A percentile compares a stretch with the other conserved stretches of the same genome.
phyloP scores from a whole-genome alignment of 139 green algal genomes.

The Spirogloea muscicola region DNA sequence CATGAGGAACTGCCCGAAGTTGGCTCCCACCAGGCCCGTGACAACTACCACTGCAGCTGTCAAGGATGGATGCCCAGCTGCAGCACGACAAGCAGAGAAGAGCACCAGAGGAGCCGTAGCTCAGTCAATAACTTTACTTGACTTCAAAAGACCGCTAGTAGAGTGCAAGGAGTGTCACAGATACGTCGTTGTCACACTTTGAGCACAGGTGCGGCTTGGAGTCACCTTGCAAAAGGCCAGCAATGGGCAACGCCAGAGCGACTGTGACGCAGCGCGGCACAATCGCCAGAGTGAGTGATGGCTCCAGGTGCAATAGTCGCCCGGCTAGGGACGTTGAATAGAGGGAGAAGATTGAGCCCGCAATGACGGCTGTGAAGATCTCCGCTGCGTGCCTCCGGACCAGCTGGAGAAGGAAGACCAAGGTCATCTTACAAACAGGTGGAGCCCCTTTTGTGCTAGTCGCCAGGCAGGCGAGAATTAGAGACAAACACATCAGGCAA shows the following conservation, averaged over 20 bases:
- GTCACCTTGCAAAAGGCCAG: constrained; percentile 16
- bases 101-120: background rate
- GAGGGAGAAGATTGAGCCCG: constrained; percentile 70
- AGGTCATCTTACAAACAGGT: too few species aligned
- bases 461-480: too few species aligned
- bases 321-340: constrained; percentile 66
- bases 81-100: background rate
- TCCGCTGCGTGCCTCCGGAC: constrained; percentile 65
- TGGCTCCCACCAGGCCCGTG: constrained; percentile 70
- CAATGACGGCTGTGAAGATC: constrained; percentile 67
- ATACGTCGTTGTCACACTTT: background rate
- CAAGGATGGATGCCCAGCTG: constrained; percentile 62
- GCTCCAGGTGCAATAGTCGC: constrained; percentile 55
- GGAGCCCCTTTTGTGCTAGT: too few species aligned
- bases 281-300: constrained; percentile 62
- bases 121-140: too few species aligned
- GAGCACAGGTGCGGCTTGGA: background rate
- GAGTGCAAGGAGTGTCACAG: background rate
- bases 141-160: too few species aligned
- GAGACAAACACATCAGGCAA: too few species aligned
- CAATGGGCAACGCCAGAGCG: constrained; percentile 81
- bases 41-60: constrained; percentile 76
- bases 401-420: too few species aligned
- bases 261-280: constrained; percentile 78
- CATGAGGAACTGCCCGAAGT: constrained; percentile 70